These are phyloP conservation scores for Ganoderma lucidum DNA, from an alignment of 1,284 basidiomycete species.

Conservation along the genomic window DNA sequence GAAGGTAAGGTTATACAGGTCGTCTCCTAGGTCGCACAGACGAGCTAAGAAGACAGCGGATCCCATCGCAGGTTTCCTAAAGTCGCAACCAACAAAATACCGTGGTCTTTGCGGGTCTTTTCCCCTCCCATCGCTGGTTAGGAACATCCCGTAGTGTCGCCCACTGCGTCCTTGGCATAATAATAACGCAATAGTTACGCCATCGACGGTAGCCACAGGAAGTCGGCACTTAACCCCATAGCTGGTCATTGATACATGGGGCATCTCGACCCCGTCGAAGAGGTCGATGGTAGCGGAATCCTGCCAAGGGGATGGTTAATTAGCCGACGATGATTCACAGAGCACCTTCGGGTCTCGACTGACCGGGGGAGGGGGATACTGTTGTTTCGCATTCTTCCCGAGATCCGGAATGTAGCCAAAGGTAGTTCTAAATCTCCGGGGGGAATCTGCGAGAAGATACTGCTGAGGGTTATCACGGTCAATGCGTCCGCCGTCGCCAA, in stretches of 20 bases:
- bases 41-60: neutral
- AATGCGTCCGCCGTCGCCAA: too few relatives aligned
- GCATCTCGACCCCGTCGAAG: neutral
- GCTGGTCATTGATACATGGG: neutral
- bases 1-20: slow-evolving; percentile 11
- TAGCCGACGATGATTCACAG: too few relatives aligned
- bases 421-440: too few relatives aligned
- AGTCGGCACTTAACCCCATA: slow-evolving; percentile 3
- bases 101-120: neutral
- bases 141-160: neutral
- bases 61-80: neutral
- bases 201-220: slow-evolving; percentile 6
- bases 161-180: neutral
- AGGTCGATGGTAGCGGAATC: too few relatives aligned
- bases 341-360: too few relatives aligned
- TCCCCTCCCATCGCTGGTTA: neutral
- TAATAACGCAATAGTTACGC: neutral
- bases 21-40: neutral
- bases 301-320: too few relatives aligned
- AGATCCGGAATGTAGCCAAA: neutral
- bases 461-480: neutral
- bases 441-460: neutral
- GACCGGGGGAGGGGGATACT: neutral
- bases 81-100: neutral
- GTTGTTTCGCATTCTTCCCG: neutral